Conservation (phyloP, 2,329 filamentous ascomycete genomes). For the Monilinia aucupariae region DNA sequence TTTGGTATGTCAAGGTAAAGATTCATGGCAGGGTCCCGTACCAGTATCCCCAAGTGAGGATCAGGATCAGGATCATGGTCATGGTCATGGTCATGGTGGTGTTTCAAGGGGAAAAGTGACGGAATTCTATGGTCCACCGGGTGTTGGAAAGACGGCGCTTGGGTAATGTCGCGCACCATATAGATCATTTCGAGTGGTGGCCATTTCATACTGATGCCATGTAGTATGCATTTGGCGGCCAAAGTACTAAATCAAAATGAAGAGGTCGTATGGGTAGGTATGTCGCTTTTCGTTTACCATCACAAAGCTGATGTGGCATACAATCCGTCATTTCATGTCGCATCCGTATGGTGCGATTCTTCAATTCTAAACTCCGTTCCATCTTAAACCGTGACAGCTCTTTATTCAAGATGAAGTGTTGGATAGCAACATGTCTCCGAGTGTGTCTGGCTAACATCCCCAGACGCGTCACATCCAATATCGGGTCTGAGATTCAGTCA, state of each 20-base stretch:
- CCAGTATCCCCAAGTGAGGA: conserved; percentile 18
- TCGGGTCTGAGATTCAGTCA: conserved; percentile 43
- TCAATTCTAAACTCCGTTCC: background rate
- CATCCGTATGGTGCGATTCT: background rate
- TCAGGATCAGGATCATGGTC: conserved; percentile 8
- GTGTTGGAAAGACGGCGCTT: conserved; percentile 77
- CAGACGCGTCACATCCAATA: conserved; percentile 38
- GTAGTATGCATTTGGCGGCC: conserved; percentile 65
- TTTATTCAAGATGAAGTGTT: background rate
- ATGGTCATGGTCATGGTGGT: conserved; percentile 46
- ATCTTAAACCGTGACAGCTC: background rate
- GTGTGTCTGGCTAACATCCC: conserved; percentile 12
- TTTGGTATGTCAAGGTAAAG: conserved; percentile 38
- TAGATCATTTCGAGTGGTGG: background rate
- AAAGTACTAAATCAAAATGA: conserved; percentile 56
- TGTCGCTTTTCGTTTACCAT: conserved; percentile 19
- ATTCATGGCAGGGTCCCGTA: conserved; percentile 14
- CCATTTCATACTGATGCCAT: conserved; percentile 18
- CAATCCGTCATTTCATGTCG: too few species aligned
- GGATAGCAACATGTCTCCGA: background rate
- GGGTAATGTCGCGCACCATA: conserved; percentile 41
- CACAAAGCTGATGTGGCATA: too few species aligned
- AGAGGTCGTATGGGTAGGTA: conserved; percentile 78
- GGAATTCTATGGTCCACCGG: conserved; percentile 84
- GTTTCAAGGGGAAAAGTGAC: conserved; percentile 72